Evolutionary conservation across 2,329 filamentous ascomycete species (phyloP).

Genomic region (Paramyrothecium sp.): DNA sequence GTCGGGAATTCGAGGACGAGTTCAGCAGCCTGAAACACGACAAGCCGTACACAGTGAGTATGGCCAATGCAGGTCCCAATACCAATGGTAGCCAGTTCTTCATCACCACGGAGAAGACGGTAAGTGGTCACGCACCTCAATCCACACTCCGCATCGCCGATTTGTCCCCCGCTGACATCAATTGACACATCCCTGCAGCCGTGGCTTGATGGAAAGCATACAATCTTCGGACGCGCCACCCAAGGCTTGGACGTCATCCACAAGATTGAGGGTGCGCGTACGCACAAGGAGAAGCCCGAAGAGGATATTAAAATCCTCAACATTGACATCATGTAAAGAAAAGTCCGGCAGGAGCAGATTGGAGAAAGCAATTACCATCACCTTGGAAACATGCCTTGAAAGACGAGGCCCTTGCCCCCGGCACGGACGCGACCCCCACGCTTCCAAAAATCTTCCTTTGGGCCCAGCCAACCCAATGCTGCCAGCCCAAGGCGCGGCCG

Average conservation of each 20-base stretch:
- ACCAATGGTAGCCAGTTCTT: constrained; percentile 98
- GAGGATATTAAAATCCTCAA: constrained; percentile 98
- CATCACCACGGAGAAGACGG: constrained; percentile 94
- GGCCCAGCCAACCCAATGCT: not conserved
- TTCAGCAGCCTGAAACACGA: constrained; percentile 90
- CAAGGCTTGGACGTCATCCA: constrained; percentile 93
- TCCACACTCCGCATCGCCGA: not conserved
- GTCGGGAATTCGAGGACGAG: constrained; percentile 92
- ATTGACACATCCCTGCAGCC: constrained; percentile 47
- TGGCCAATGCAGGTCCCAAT: constrained; percentile 95
- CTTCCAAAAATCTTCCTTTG: not conserved
- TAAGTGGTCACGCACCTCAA: constrained; percentile 39
- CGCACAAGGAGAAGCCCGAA: constrained; percentile 88
- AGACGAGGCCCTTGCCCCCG: not conserved
- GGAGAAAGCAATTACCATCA: not conserved
- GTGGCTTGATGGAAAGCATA: constrained; percentile 96
- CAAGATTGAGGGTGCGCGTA: constrained; percentile 88
- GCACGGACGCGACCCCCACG: not conserved
- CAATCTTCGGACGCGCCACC: constrained; percentile 88
- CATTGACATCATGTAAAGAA: constrained; percentile 59
- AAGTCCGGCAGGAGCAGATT: constrained; percentile 3
- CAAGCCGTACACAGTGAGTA: constrained; percentile 92
- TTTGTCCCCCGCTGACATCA: not conserved
- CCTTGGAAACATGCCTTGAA: not conserved
- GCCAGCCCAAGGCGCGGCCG: not conserved